Conservation (phyloP, 352 stramenopile species). For the Phytopythium delawarense region DNA sequence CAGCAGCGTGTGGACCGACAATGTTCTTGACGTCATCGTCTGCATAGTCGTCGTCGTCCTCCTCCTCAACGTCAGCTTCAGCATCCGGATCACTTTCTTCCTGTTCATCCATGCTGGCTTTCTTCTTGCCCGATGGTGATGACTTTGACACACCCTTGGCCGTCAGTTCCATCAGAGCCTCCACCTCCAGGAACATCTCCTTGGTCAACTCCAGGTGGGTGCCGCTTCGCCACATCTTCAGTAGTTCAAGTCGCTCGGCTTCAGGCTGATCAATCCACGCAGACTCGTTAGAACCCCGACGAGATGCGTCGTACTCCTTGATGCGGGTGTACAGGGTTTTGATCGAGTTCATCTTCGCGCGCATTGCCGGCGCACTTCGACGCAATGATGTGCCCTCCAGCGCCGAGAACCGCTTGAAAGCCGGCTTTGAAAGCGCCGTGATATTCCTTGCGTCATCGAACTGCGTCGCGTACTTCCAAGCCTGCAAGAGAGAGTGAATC, state of each 20-base stretch:
- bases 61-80: neutral
- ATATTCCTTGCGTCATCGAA: neutral
- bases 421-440: constrained; percentile 4
- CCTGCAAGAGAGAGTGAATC: neutral
- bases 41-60: neutral
- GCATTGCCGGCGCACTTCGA: constrained; percentile 25
- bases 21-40: neutral
- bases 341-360: constrained; percentile 40
- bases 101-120: neutral
- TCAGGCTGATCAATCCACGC: constrained; percentile 27
- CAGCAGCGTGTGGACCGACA: neutral
- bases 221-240: constrained; percentile 27
- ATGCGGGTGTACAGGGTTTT: constrained; percentile 27
- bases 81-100: neutral
- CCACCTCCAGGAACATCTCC: constrained; percentile 16
- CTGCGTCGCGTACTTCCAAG: neutral
- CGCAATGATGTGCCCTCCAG: constrained; percentile 14
- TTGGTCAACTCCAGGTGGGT: constrained; percentile 27
- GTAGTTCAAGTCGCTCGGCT: constrained; percentile 19
- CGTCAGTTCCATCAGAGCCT: neutral
- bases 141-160: neutral
- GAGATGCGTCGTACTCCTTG: constrained; percentile 17
- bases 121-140: neutral
- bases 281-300: constrained; percentile 12
- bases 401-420: constrained; percentile 25